Evolutionary conservation across 148 eudicot species (phyloP).

Genomic region (Amaranthus palmeri): DNA sequence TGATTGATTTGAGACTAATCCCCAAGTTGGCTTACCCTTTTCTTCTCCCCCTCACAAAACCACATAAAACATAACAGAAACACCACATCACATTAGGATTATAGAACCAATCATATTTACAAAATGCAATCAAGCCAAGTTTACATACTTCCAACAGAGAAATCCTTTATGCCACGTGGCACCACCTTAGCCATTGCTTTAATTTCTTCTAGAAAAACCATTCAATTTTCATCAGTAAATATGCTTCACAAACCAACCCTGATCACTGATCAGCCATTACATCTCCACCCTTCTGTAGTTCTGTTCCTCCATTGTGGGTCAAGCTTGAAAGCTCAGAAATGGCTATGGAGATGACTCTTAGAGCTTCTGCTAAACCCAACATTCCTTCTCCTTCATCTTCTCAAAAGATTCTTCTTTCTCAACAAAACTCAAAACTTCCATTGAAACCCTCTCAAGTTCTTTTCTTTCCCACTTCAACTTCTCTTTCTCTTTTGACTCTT

Average conservation of each 20-base stretch:
- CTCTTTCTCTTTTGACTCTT: conserved; percentile 54
- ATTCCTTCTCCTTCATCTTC: conserved; percentile 34
- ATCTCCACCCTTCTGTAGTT: conserved; percentile 4
- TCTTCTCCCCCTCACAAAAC: no score
- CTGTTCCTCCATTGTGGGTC: background rate
- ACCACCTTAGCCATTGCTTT: background rate
- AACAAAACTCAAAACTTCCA: conserved; percentile 30
- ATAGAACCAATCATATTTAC: no score
- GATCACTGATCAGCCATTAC: background rate
- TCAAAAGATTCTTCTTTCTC: conserved; percentile 30
- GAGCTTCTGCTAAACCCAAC: conserved; percentile 53
- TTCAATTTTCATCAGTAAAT: conserved; percentile 20
- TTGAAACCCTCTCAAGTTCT: conserved; percentile 24
- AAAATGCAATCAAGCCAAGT: no score
- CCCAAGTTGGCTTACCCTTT: no score
- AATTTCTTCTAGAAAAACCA: conserved; percentile 9
- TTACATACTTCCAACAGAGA: background rate
- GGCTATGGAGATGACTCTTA: conserved; percentile 48
- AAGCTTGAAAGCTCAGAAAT: background rate
- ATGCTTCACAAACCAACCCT: background rate
- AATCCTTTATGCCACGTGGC: conserved; percentile 17
- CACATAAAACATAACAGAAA: no score
- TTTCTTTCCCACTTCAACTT: conserved; percentile 43
- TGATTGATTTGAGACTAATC: no score
- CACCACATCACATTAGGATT: no score